These are phyloP conservation scores for Ascochyta rabiei DNA, from an alignment of 2,329 filamentous ascomycete genomes.

Conservation along the genomic window DNA sequence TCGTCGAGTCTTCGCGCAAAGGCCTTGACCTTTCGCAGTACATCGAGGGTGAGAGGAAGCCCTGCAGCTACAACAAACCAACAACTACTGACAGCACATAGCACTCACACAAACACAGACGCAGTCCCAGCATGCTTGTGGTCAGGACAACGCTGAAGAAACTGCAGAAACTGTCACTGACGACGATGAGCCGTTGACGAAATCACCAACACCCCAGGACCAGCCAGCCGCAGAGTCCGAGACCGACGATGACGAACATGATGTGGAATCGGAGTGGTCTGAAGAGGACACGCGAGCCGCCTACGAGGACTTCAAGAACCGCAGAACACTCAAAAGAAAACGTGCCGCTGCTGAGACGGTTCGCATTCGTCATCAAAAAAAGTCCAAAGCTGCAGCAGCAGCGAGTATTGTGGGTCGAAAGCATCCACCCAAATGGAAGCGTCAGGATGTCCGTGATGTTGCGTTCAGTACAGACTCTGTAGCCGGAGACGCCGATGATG, in stretches of 20 bases:
- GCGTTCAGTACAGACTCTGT: constrained; percentile 31
- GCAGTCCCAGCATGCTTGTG: constrained; percentile 26
- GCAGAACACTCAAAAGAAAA: constrained; percentile 61
- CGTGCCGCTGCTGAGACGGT: constrained; percentile 56
- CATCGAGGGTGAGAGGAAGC: constrained; percentile 33
- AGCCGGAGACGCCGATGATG: constrained; percentile 53
- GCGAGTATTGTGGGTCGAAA: constrained; percentile 52
- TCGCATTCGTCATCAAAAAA: constrained; percentile 55
- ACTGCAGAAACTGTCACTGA: constrained; percentile 14
- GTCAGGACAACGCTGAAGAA: background rate
- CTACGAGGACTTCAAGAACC: constrained; percentile 69
- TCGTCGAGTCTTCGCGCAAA: constrained; percentile 44
- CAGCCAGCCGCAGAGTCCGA: constrained; percentile 9
- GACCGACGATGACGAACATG: constrained; percentile 15
- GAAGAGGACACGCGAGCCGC: constrained; percentile 62
- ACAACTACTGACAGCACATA: constrained; percentile 17
- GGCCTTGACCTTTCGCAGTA: constrained; percentile 41
- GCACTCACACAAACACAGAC: constrained; percentile 36
- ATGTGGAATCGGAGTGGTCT: constrained; percentile 48
- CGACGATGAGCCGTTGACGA: constrained; percentile 8
- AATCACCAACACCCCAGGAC: background rate
- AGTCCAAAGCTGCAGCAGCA: constrained; percentile 51
- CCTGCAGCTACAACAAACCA: background rate
- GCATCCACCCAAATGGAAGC: constrained; percentile 27
- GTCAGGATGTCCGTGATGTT: constrained; percentile 13